phyloP scores from a whole-genome alignment of 2,329 filamentous ascomycete genomes.

The Ilyonectria destructans region DNA sequence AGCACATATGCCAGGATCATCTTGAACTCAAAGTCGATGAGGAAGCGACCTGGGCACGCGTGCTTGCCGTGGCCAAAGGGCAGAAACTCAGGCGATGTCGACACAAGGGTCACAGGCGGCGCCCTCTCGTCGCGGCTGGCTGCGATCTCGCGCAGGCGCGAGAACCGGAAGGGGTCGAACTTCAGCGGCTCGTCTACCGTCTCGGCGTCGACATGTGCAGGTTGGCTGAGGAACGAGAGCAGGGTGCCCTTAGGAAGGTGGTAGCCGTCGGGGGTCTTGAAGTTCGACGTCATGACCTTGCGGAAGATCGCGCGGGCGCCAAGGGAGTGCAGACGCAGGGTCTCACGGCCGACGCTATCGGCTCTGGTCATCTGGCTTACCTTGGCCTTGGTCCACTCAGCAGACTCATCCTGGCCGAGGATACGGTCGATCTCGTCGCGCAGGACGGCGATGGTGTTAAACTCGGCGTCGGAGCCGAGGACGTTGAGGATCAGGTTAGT shows the following conservation, averaged over 20 bases:
- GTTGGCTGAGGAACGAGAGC: conserved; percentile 1
- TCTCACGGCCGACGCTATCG: conserved; percentile 63
- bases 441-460: conserved; percentile 56
- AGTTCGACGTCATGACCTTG: conserved; percentile 48
- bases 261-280: conserved; percentile 48
- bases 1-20: conserved; percentile 49
- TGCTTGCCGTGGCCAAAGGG: conserved; percentile 35
- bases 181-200: background rate
- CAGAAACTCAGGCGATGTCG: conserved; percentile 48
- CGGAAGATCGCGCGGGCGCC: conserved; percentile 50
- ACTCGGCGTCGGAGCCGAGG: conserved; percentile 55
- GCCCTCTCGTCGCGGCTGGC: conserved; percentile 30
- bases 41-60: conserved; percentile 52
- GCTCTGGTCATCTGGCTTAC: conserved; percentile 56
- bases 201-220: background rate
- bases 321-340: conserved; percentile 57
- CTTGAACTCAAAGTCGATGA: conserved; percentile 53
- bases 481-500: conserved; percentile 60
- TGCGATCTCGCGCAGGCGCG: conserved; percentile 53
- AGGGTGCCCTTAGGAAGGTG: background rate
- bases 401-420: conserved; percentile 44
- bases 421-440: conserved; percentile 57
- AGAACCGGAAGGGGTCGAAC: conserved; percentile 29
- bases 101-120: conserved; percentile 35
- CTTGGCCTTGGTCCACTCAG: conserved; percentile 58